Conservation (phyloP, 768 basidiomycete species). For the Termitomyces sp. region DNA sequence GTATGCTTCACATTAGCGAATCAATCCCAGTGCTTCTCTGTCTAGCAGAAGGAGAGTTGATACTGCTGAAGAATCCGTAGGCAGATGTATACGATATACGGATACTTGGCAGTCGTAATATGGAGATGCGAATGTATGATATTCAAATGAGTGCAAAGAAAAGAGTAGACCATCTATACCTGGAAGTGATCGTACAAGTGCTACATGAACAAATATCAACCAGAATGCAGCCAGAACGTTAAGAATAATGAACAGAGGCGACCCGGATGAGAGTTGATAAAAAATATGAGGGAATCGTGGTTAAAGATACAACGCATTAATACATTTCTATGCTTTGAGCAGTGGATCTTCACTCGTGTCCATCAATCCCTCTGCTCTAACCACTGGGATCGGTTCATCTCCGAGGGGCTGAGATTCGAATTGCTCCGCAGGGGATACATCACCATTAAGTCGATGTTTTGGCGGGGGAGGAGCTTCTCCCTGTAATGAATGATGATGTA, state of each 20-base stretch:
- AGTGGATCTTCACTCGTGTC: slow-evolving; percentile 62
- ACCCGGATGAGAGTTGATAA: slow-evolving; percentile 16
- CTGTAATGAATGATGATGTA: slow-evolving; percentile 23
- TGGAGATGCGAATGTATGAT: slow-evolving; percentile 13
- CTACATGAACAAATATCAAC: slow-evolving; percentile 26
- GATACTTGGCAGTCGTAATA: slow-evolving; percentile 5
- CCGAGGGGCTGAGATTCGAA: slow-evolving; percentile 47
- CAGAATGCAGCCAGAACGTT: slow-evolving; percentile 19
- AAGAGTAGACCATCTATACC: slow-evolving; percentile 19
- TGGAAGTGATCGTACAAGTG: slow-evolving; percentile 22
- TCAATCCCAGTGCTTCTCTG: slow-evolving; percentile 51
- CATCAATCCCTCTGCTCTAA: slow-evolving; percentile 62
- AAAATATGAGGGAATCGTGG: slow-evolving; percentile 12
- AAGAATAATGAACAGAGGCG: slow-evolving; percentile 21
- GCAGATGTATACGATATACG: slow-evolving; percentile 11
- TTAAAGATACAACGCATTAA: slow-evolving; percentile 13
- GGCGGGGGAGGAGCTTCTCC: slow-evolving; percentile 48
- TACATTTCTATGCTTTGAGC: slow-evolving; percentile 24
- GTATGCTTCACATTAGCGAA: slow-evolving; percentile 34
- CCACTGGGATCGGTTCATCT: slow-evolving; percentile 49
- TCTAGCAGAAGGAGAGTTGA: slow-evolving; percentile 73
- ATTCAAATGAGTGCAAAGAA: slow-evolving; percentile 11
- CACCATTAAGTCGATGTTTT: slow-evolving; percentile 44
- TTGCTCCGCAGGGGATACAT: slow-evolving; percentile 43
- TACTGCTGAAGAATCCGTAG: slow-evolving; percentile 44